Evolutionary conservation across 2,329 filamentous ascomycete species (phyloP), one percentile per base, ranked within the genome.

Genomic region (Phaeoacremonium minimum): DNA sequence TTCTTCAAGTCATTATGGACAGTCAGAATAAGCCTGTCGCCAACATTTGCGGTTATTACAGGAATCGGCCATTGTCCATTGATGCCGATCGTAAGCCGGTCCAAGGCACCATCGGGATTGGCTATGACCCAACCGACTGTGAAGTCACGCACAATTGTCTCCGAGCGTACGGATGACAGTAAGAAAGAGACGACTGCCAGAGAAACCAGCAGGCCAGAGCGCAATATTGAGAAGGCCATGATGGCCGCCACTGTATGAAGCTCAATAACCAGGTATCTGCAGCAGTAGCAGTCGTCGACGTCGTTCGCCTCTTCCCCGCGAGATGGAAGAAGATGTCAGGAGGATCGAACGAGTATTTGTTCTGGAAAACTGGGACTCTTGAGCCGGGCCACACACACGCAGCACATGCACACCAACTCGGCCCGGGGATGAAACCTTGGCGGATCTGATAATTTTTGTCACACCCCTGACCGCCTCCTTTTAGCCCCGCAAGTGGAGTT

Each of bases 11-110:
- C 67, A 48, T 91, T 91, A 46, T 77, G 63, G 34, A 88, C 68
- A 19, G 85, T 77, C 30, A 89, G 76, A 4, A 87, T 57, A 7
- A 93, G 57, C 2, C 72, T 77, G 48, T 93, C 87, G 14, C 83
- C 85, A 44, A 85, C 79, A 46, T 85, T 87, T 43, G 80, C 77
- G 45, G 86, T 76, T 31, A 93, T 75, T 30, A 85, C 57, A 6
- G 86, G 86, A 1, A 85, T 73, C 0, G 87, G 87, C 58, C 85
- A 89, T 52, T 83, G 68, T 22, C 80, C 79, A 51, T 91, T 88
- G 60, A 88, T 84, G 26, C 82, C 75, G 35, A 88, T 75, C 66
- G 83, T 74, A 7, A 65, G 69, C 15, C 72, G 66, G 30, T 57
- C 67, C 18, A 67, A 65, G 15, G 78, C 57, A 4, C 75, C 80